Evolutionary conservation across 495 filamentous ascomycete species (phyloP).

Genomic region (Cercophora newfieldiana): DNA sequence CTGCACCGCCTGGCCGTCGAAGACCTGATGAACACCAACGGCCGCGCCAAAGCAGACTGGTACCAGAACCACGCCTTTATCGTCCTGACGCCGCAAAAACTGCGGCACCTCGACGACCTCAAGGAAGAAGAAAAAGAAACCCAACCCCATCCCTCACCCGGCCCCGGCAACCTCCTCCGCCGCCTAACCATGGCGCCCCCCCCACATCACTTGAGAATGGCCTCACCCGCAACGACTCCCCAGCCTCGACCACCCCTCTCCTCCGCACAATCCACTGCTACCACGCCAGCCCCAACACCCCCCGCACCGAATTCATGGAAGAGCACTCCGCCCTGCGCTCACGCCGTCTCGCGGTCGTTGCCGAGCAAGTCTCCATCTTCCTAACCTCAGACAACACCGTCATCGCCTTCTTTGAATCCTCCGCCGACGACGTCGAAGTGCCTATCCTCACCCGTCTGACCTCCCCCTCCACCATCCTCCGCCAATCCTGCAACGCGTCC

Average conservation of each 20-base stretch:
- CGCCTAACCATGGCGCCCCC: not conserved
- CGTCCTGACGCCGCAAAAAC: constrained; percentile 8
- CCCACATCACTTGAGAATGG: not conserved
- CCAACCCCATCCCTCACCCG: not conserved
- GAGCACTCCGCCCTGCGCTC: constrained; percentile 2
- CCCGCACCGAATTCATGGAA: constrained; percentile 12
- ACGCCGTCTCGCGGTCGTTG: constrained; percentile 1
- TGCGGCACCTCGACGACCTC: not conserved
- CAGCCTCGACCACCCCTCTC: not conserved
- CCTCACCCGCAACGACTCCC: not conserved
- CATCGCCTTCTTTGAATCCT: constrained; percentile 13
- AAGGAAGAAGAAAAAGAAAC: not conserved
- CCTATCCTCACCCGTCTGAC: constrained; percentile 8
- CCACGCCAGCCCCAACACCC: constrained; percentile 13
- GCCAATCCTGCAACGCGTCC: constrained; percentile 7
- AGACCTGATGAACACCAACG: constrained; percentile 8
- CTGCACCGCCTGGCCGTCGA: constrained; percentile 9
- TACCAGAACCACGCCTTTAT: constrained; percentile 11
- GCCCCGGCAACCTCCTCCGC: not conserved
- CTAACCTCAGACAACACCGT: constrained; percentile 11
- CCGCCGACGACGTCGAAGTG: constrained; percentile 11
- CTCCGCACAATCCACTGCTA: constrained; percentile 8
- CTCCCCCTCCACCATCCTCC: constrained; percentile 12
- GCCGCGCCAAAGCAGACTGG: constrained; percentile 11
- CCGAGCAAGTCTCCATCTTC: constrained; percentile 13